Evolutionary conservation across 2,329 filamentous ascomycete genomes (phyloP), one percentile per base, ranked within the genome.

Genomic region (Pseudogymnoascus sp.): DNA sequence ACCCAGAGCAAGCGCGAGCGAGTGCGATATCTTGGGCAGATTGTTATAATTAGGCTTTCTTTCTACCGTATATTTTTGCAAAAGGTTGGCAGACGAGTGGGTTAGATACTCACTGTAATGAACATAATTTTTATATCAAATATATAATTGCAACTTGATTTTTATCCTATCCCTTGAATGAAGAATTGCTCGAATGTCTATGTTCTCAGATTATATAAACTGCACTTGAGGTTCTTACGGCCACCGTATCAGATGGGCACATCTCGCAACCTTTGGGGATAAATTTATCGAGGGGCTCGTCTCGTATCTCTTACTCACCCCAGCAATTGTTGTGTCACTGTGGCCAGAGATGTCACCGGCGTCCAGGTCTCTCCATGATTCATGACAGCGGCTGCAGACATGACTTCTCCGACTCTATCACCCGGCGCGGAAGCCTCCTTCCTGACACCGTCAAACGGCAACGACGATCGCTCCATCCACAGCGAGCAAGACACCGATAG

Each of bases 401-500:
- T 56, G 49, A 21, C 49, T 56, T 56, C 49, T 18, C 49, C 25
- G 3, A 21, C 21, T 21, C 16, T 6, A 7, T 14, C 28, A 2
- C 49, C 28, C 18, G 28, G 16, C 49, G n/a, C 49, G 28, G 28
- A 56, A 56, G 28, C 49, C 49, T 56, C 43, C 14, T 49, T 56
- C 16, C 49, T 56, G 28, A 56, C 49, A 11, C 49, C 49, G 28
- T 56, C 49, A 3, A 56, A 34, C 5, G 49, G 49, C 28, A 14
- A 9, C 16, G 49, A 56, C 11, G 49, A 56, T 36, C 49, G 49
- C 28, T 56, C 49, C 49, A 56, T 56, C 49, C 83, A 83, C 66
- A 86, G 83, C 77, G 88, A 89, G 70, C 88, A 90, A 73, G 88
- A 91, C 71, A 88, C 85, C 63, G 88, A 91, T 72, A 89, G 86